These are phyloP conservation scores for Colletotrichum sublineola DNA, from an alignment of 2,329 filamentous ascomycete genomes.

Conservation along the genomic window DNA sequence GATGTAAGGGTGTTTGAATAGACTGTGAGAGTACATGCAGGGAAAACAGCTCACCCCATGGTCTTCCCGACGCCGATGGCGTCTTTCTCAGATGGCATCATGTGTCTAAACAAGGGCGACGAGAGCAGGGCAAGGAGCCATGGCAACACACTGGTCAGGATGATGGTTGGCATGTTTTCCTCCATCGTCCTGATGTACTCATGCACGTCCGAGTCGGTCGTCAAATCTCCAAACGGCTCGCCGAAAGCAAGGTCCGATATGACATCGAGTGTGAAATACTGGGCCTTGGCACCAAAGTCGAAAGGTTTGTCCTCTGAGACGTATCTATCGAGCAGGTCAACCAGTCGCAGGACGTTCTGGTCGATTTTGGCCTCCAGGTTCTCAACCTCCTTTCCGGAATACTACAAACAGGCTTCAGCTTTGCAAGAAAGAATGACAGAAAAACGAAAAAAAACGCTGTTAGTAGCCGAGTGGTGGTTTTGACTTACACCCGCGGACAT, in stretches of 20 bases:
- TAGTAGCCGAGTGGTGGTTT: background rate
- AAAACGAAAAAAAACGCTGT: no score
- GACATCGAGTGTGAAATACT: constrained; percentile 67
- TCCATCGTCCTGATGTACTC: constrained; percentile 61
- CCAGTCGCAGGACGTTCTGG: constrained; percentile 58
- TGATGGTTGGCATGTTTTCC: constrained; percentile 59
- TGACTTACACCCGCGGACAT: constrained; percentile 62
- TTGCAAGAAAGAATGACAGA: no score
- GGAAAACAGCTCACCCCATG: constrained; percentile 57
- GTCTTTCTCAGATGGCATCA: constrained; percentile 58
- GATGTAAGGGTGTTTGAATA: background rate
- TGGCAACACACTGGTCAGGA: constrained; percentile 58
- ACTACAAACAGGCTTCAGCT: constrained; percentile 45
- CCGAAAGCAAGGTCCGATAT: constrained; percentile 66
- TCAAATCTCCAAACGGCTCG: constrained; percentile 60
- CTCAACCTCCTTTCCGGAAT: constrained; percentile 67
- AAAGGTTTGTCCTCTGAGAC: constrained; percentile 56
- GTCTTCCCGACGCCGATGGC: constrained; percentile 55
- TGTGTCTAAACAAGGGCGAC: constrained; percentile 55
- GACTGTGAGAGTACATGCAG: background rate
- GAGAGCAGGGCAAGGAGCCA: constrained; percentile 57
- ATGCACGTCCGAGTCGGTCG: constrained; percentile 60
- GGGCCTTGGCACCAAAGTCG: constrained; percentile 62
- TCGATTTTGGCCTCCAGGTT: constrained; percentile 64
- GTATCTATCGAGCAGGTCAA: constrained; percentile 60